These are phyloP conservation scores for Pittosporum tobira DNA, from an alignment of 129 eudicot genomes.

Conservation along the genomic window DNA sequence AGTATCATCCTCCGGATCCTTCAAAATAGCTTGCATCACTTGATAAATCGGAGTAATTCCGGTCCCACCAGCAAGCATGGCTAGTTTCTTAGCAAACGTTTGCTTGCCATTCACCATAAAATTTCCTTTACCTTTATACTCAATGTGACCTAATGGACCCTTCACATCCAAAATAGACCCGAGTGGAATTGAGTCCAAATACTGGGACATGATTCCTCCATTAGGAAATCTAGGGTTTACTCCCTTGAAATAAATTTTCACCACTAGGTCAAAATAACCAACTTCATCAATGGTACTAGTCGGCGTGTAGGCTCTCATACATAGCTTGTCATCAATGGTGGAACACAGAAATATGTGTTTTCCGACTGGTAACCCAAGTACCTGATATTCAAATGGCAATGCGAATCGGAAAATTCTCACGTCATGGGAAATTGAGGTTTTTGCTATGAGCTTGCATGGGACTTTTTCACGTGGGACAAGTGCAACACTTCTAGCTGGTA, in stretches of 20 bases:
- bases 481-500: constrained; percentile 33
- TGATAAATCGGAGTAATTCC: constrained; percentile 92
- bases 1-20: constrained; percentile 79
- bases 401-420: constrained; percentile 68
- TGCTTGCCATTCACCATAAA: constrained; percentile 59
- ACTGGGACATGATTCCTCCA: constrained; percentile 82
- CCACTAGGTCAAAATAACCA: constrained; percentile 76
- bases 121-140: constrained; percentile 67
- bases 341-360: constrained; percentile 88
- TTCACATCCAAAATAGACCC: constrained; percentile 57
- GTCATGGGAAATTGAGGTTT: constrained; percentile 54
- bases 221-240: constrained; percentile 72
- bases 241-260: constrained; percentile 65
- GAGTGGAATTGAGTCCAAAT: constrained; percentile 46
- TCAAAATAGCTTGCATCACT: constrained; percentile 82
- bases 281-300: constrained; percentile 54
- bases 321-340: constrained; percentile 53
- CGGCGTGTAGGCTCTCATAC: constrained; percentile 97
- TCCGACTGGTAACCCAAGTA: constrained; percentile 77
- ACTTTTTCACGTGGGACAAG: constrained; percentile 58
- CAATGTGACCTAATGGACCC: constrained; percentile 96
- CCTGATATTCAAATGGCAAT: constrained; percentile 54
- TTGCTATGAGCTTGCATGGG: constrained; percentile 62
- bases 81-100: constrained; percentile 62
- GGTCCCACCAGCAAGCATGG: constrained; percentile 93